These are phyloP conservation scores for Vaccinium macrocarpon DNA, from an alignment of 148 eudicot species.

Conservation along the genomic window DNA sequence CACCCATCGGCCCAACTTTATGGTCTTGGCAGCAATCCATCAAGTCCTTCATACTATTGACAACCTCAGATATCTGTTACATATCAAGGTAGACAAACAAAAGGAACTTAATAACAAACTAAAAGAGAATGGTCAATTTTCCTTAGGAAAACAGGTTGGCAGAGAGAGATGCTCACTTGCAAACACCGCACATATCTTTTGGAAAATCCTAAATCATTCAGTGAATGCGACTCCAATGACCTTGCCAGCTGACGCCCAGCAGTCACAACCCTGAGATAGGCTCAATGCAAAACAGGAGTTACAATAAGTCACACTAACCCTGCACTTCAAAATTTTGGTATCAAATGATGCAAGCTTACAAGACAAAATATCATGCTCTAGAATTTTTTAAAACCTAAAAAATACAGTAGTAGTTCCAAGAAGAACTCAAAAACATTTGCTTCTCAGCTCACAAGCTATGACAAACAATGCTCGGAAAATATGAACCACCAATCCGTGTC, in stretches of 20 bases:
- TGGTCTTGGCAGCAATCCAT: constrained; percentile 66
- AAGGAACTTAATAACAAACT: constrained; percentile 7
- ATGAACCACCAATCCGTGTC: not conserved
- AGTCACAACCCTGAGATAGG: constrained; percentile 62
- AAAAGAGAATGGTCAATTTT: not conserved
- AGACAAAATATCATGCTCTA: not conserved
- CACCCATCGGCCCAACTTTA: constrained; percentile 86
- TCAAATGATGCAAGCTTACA: not conserved
- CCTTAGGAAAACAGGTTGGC: not conserved
- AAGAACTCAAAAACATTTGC: not conserved
- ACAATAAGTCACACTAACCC: too few species aligned
- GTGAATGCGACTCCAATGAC: constrained; percentile 80
- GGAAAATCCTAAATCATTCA: constrained; percentile 91
- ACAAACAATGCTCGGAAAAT: not conserved
- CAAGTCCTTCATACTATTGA: constrained; percentile 88
- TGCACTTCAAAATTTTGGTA: not conserved
- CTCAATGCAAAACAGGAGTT: too few species aligned
- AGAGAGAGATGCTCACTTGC: constrained; percentile 45
- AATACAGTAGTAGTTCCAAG: too few species aligned
- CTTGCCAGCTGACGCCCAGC: constrained; percentile 88
- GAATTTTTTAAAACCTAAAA: not conserved
- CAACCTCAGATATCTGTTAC: constrained; percentile 88
- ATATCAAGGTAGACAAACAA: constrained; percentile 4
- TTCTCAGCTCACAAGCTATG: not conserved
- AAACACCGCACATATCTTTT: constrained; percentile 95